Conservation (phyloP, 108 stramenopile genomes). For the Nitzschia putrida region DNA sequence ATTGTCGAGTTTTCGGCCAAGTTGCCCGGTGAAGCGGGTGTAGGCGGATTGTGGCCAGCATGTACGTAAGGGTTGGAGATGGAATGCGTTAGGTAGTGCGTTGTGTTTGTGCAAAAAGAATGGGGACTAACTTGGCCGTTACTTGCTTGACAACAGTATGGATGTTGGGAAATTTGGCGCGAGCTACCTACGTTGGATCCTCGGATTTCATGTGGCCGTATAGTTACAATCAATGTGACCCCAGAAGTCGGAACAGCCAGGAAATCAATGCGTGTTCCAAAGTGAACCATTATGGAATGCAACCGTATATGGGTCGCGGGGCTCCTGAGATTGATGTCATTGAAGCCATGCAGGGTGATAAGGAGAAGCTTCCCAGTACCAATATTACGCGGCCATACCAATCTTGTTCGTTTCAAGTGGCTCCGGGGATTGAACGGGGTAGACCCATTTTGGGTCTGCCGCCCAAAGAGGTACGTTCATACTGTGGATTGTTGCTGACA, state of each 20-base stretch:
- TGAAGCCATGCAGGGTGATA: conserved; percentile 86
- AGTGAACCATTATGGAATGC: conserved; percentile 82
- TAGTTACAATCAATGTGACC: conserved; percentile 82
- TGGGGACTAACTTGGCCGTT: not conserved
- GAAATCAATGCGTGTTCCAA: conserved; percentile 78
- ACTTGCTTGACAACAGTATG: conserved; percentile 46
- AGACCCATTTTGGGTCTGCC: conserved; percentile 53
- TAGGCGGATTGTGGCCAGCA: conserved; percentile 90
- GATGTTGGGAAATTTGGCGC: conserved; percentile 88
- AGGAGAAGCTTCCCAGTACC: conserved; percentile 65
- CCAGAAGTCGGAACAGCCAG: conserved; percentile 62
- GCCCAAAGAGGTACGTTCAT: conserved; percentile 50
- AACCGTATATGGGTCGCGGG: conserved; percentile 68
- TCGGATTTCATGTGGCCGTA: conserved; percentile 90
- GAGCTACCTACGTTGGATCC: conserved; percentile 89
- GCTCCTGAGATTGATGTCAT: conserved; percentile 91
- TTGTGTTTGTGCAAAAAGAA: not conserved
- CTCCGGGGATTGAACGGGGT: conserved; percentile 52
- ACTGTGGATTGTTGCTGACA: conserved; percentile 9
- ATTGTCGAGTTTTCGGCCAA: conserved; percentile 86
- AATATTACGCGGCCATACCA: conserved; percentile 82
- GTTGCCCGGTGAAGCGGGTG: conserved; percentile 71
- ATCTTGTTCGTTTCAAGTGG: conserved; percentile 76
- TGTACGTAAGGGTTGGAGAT: conserved; percentile 32
- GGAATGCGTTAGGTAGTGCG: not conserved